A percentile compares a stretch with the other conserved stretches of the same genome.
Conservation (phyloP, 352 stramenopile species). For the Blastocystis hominis region DNA sequence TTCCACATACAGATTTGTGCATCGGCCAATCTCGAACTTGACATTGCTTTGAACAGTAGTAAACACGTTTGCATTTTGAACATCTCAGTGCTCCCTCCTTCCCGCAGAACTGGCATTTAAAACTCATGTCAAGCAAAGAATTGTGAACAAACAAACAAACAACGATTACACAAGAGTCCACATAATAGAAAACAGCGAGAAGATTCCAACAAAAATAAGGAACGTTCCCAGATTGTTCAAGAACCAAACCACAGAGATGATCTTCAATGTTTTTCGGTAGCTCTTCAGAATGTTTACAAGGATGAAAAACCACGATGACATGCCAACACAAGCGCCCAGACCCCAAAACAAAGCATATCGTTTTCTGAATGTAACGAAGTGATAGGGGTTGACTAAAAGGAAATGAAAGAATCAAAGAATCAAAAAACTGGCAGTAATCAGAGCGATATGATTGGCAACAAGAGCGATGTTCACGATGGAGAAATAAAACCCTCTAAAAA, state of each 20-base stretch:
- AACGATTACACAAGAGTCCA: conserved; percentile 13
- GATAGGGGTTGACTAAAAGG: conserved; percentile 33
- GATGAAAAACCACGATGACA: conserved; percentile 38
- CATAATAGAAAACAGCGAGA: conserved; percentile 47
- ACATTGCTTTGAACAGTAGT: neutral
- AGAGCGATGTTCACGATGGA: conserved; percentile 44
- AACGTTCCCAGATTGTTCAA: conserved; percentile 25
- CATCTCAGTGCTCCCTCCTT: neutral
- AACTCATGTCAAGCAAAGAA: neutral
- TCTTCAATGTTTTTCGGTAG: conserved; percentile 34
- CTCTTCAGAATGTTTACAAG: conserved; percentile 28
- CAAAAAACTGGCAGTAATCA: conserved; percentile 6
- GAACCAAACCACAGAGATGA: conserved; percentile 14
- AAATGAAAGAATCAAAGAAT: neutral
- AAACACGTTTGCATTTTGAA: conserved; percentile 28
- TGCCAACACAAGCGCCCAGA: neutral
- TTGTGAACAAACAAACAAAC: neutral
- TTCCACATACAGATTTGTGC: conserved; percentile 5
- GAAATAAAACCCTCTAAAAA: conserved; percentile 12
- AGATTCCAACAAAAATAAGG: conserved; percentile 44
- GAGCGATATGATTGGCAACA: conserved; percentile 29
- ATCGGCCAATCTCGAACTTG: neutral
- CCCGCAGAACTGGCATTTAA: neutral
- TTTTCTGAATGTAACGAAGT: neutral
- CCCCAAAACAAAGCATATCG: neutral